Evolutionary conservation across 257 asterid genomes (phyloP).

Genomic region (Nemophila menziesii): DNA sequence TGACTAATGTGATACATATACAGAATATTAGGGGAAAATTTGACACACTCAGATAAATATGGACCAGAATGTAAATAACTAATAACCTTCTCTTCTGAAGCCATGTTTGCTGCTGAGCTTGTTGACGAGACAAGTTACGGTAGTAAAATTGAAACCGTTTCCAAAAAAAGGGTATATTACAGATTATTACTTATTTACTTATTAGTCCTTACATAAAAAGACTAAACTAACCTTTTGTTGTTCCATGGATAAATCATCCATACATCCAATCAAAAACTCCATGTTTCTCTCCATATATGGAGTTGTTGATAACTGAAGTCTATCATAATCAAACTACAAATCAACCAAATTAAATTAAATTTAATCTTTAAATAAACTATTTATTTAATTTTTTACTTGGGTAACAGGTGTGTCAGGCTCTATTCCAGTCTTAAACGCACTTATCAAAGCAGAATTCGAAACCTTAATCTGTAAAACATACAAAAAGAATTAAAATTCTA

Average conservation of each 20-base stretch:
- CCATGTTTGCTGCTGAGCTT: slow-evolving; percentile 95
- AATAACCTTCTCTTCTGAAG: slow-evolving; percentile 88
- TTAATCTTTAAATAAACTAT: neutral
- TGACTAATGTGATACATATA: too few species aligned
- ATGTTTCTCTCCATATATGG: slow-evolving; percentile 80
- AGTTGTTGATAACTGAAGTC: slow-evolving; percentile 76
- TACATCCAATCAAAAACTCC: slow-evolving; percentile 88
- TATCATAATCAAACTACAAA: slow-evolving; percentile 73
- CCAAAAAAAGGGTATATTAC: slow-evolving; percentile 7
- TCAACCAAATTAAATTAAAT: neutral
- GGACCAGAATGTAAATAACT: too few species aligned
- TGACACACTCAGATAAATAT: too few species aligned
- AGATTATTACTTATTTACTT: slow-evolving; percentile 4
- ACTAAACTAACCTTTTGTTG: slow-evolving; percentile 65
- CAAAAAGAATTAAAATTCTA: too few species aligned
- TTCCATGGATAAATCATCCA: slow-evolving; percentile 95
- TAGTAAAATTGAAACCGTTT: slow-evolving; percentile 82
- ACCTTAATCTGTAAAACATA: too few species aligned
- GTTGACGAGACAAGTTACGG: slow-evolving; percentile 91
- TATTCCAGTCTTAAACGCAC: slow-evolving; percentile 92
- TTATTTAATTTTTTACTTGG: slow-evolving; percentile 62
- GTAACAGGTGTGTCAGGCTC: slow-evolving; percentile 80
- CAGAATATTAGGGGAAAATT: too few species aligned
- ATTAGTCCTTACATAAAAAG: too few species aligned
- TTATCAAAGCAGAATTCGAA: slow-evolving; percentile 91